Evolutionary conservation across 345 rosid species (phyloP), one percentile per base, ranked within the genome.

Genomic region (Hypericum androsaemum): DNA sequence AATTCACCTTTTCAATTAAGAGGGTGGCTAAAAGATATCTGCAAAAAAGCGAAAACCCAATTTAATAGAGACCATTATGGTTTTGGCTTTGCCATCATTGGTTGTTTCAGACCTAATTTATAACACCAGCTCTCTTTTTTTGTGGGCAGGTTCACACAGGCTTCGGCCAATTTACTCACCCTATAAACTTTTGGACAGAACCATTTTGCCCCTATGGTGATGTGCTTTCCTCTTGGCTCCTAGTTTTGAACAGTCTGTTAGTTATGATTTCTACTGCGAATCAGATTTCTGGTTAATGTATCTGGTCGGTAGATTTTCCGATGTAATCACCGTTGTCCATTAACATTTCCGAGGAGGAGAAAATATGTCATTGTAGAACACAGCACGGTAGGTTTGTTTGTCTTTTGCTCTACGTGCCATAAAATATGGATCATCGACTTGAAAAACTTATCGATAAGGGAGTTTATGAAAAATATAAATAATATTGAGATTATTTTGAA

Each of bases 21-120:
- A 13, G 14, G 22, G 22, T 8, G 50, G 50, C 15, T 17, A 46
- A 32, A 12, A 32, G 22, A 13, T 15, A 3, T 17, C 7, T 12
- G 12, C 12, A 8, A n/a, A 41, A 41, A 41, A n/a, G 44, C 10
- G 10, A 8, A 41, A 9, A n/a, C n/a, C 12, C 12, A 41, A 9
- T 41, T 8, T 41, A 41, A n/a, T n/a, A 8, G 12, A n/a, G 3
- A 41, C 11, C 8, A 46, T 46, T 46, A 46, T 46, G 16, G 9
- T n/a, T n/a, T 13, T 46, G 17, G 48, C 13, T 46, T 13, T 14
- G 50, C 50, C 50, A 46, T 46, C 50, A 46, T 46, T 46, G 50
- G 12, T 13, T 46, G 12, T 46, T 46, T n/a, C 48, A 41, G 44
- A 41, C 11, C 48, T n/a, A 14, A 44, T 14, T 44, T n/a, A 12